Percentiles rank a stretch among this genome's conserved stretches.
phyloP scores from a whole-genome alignment of 2,329 filamentous ascomycete genomes.

The Colletotrichum australisinense region DNA sequence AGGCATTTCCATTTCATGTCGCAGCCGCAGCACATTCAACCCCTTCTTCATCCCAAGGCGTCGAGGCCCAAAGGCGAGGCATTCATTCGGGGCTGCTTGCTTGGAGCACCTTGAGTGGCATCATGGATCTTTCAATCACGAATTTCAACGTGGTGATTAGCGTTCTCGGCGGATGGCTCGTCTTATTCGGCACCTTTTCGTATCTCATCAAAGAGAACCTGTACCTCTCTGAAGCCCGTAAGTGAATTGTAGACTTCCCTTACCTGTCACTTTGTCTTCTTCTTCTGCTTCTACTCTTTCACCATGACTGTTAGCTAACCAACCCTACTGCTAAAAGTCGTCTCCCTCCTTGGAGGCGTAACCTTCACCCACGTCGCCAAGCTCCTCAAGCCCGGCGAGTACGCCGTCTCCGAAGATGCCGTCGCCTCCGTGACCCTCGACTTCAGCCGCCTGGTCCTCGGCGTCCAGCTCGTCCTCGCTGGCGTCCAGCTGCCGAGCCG shows the following conservation, averaged over 20 bases:
- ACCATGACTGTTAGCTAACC: not conserved
- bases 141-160: conserved; percentile 87
- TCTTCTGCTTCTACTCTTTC: not conserved
- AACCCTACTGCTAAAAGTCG: conserved; percentile 66
- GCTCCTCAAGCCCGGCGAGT: conserved; percentile 79
- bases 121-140: not conserved
- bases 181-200: conserved; percentile 89
- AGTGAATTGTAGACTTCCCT: conserved; percentile 43
- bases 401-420: conserved; percentile 68
- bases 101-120: not conserved
- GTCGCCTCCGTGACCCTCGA: conserved; percentile 81
- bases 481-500: conserved; percentile 88
- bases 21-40: not conserved
- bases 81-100: not conserved
- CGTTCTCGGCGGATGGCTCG: conserved; percentile 87
- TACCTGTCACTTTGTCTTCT: not conserved
- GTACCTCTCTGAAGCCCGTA: conserved; percentile 90
- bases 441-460: conserved; percentile 87
- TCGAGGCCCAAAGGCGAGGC: not conserved
- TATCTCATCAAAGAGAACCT: conserved; percentile 90
- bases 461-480: conserved; percentile 88
- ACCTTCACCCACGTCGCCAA: conserved; percentile 83
- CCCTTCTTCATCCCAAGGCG: not conserved
- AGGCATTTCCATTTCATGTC: not conserved
- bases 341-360: conserved; percentile 83